Conservation (phyloP, 768 basidiomycete species). For the Clitopilus passeckerianus region DNA sequence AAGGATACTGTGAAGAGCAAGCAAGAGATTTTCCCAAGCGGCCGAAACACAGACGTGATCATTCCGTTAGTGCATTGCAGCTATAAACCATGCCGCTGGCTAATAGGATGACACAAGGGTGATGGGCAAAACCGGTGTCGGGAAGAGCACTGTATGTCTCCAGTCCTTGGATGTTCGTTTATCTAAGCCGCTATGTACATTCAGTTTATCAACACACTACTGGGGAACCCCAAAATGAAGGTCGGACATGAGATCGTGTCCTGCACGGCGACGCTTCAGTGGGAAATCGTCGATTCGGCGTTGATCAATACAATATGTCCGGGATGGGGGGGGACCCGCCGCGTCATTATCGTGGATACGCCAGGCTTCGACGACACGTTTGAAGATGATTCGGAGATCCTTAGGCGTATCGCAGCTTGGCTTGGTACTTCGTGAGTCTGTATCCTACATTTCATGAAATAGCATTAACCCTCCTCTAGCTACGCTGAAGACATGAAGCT, state of each 20-base stretch:
- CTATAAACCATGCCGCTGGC: not conserved
- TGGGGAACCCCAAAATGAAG: slow-evolving; percentile 1
- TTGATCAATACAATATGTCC: not conserved
- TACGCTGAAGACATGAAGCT: not conserved
- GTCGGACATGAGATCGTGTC: slow-evolving; percentile 12
- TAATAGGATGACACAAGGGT: slow-evolving; percentile 7
- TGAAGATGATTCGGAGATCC: slow-evolving; percentile 11
- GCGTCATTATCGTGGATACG: slow-evolving; percentile 15
- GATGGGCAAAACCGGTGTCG: slow-evolving; percentile 14
- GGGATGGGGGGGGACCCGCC: not conserved
- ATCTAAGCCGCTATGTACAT: not conserved
- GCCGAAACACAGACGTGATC: not conserved
- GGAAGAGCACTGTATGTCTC: slow-evolving; percentile 14
- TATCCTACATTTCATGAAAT: too few relatives aligned
- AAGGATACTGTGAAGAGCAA: not conserved
- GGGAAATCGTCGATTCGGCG: not conserved
- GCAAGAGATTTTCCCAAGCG: not conserved
- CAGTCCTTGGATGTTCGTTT: not conserved
- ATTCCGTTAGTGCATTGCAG: not conserved
- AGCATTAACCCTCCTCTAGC: not conserved
- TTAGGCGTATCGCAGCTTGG: slow-evolving; percentile 14
- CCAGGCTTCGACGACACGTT: slow-evolving; percentile 17
- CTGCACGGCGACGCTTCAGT: slow-evolving; percentile 5
- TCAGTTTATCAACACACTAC: slow-evolving; percentile 15
- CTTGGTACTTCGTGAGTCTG: slow-evolving; percentile 3